These are phyloP conservation scores for Emmonsiellopsis sp. DNA, from an alignment of 2,329 filamentous ascomycete genomes.

Conservation along the genomic window DNA sequence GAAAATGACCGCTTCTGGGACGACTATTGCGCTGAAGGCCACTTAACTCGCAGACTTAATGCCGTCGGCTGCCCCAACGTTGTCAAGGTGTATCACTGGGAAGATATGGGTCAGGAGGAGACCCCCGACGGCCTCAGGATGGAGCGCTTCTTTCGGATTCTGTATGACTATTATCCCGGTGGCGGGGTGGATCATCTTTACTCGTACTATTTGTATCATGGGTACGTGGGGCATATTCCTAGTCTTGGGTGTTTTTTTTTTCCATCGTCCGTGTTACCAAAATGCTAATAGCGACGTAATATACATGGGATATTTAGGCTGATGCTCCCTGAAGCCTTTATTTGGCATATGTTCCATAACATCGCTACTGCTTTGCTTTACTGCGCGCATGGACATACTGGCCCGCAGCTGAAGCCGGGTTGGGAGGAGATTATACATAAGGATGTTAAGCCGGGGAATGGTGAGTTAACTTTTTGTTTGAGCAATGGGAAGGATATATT, in stretches of 20 bases:
- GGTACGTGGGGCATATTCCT: background rate
- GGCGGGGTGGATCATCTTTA: constrained; percentile 1
- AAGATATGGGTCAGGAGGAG: background rate
- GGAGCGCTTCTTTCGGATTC: constrained; percentile 4
- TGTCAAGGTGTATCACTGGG: constrained; percentile 8
- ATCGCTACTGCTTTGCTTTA: constrained; percentile 6
- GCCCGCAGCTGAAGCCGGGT: background rate
- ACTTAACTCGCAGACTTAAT: constrained; percentile 7
- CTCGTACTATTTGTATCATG: background rate
- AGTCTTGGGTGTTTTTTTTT: background rate
- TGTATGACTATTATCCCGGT: constrained; percentile 6
- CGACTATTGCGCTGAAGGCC: constrained; percentile 7
- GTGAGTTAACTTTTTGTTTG: background rate
- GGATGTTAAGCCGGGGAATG: constrained; percentile 9
- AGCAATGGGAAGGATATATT: background rate
- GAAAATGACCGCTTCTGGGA: constrained; percentile 2
- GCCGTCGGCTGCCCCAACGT: constrained; percentile 7
- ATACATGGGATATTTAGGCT: background rate
- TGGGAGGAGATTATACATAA: constrained; percentile 10
- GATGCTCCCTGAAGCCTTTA: constrained; percentile 7
- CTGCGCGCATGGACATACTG: constrained; percentile 5
- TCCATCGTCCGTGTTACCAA: background rate
- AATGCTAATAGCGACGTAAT: background rate
- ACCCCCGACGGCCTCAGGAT: background rate
- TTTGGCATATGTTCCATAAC: constrained; percentile 8